Percentiles rank a stretch among this genome's conserved stretches.
Conservation (phyloP, 352 stramenopile genomes). For the Globisporangium cylindrosporum region DNA sequence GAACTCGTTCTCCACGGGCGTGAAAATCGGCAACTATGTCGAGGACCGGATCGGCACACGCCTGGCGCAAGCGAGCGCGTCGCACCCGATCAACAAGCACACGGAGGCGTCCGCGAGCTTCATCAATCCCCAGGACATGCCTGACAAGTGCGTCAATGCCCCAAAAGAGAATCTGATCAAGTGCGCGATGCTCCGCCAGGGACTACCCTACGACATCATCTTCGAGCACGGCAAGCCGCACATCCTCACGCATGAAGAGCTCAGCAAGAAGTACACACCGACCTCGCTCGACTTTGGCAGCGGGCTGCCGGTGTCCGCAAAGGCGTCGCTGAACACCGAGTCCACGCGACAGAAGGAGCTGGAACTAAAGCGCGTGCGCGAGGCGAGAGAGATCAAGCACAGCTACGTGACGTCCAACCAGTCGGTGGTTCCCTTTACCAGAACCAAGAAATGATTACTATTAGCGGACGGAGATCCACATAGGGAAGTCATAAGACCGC, state of each 20-base stretch:
- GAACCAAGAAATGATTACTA: slow-evolving; percentile 13
- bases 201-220: slow-evolving; percentile 67
- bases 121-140: slow-evolving; percentile 51
- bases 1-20: slow-evolving; percentile 71
- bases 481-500: neutral
- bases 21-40: slow-evolving; percentile 84
- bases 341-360: slow-evolving; percentile 29
- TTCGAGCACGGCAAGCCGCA: slow-evolving; percentile 67
- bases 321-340: slow-evolving; percentile 29
- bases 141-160: slow-evolving; percentile 47
- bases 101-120: slow-evolving; percentile 57
- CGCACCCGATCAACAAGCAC: slow-evolving; percentile 37
- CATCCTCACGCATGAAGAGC: slow-evolving; percentile 36
- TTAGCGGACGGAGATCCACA: neutral
- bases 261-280: slow-evolving; percentile 53
- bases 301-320: slow-evolving; percentile 19
- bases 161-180: slow-evolving; percentile 50
- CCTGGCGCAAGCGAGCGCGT: slow-evolving; percentile 36
- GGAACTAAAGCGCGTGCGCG: slow-evolving; percentile 39
- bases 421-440: slow-evolving; percentile 35
- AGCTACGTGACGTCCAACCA: slow-evolving; percentile 62
- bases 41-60: slow-evolving; percentile 68
- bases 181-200: slow-evolving; percentile 46
- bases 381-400: slow-evolving; percentile 36
- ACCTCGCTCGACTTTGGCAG: slow-evolving; percentile 52